Conservation (phyloP, 2,329 filamentous ascomycete genomes). For the Pseudocercospora crystallina region DNA sequence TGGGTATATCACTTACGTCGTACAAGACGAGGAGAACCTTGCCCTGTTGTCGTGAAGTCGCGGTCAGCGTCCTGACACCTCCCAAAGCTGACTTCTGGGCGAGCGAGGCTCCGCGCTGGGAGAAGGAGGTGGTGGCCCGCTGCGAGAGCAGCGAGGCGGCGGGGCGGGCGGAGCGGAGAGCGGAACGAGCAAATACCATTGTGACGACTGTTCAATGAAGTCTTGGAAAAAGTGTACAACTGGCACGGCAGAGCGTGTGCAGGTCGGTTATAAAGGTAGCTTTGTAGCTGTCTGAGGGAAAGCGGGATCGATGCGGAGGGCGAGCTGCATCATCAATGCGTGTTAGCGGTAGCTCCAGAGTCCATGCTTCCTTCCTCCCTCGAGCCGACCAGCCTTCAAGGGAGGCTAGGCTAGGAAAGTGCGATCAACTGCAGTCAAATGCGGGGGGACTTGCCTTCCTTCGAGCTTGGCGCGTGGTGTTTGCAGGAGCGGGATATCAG, state of each 20-base stretch:
- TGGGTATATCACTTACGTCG: conserved; percentile 61
- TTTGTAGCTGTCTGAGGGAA: conserved; percentile 4
- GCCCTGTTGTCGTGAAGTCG: conserved; percentile 72
- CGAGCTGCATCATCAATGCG: conserved; percentile 12
- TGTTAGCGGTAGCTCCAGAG: conserved; percentile 3
- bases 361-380: conserved; percentile 4
- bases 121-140: conserved; percentile 40
- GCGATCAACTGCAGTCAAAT: conserved; percentile 10
- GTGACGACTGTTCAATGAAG: conserved; percentile 36
- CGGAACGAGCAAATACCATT: conserved; percentile 63
- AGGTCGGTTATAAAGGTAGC: conserved; percentile 7
- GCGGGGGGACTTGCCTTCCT: conserved; percentile 13
- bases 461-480: background rate
- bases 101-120: conserved; percentile 43
- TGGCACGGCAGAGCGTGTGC: background rate
- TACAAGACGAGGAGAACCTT: conserved; percentile 94
- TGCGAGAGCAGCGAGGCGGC: conserved; percentile 48
- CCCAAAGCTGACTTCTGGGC: conserved; percentile 42
- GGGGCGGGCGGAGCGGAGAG: conserved; percentile 58
- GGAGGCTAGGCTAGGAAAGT: background rate
- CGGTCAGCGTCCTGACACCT: conserved; percentile 62
- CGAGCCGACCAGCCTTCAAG: conserved; percentile 10
- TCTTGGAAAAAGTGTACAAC: background rate
- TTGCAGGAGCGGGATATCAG: too few species aligned
- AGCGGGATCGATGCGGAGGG: conserved; percentile 9